These are phyloP conservation scores for Mycena venus DNA, from an alignment of 768 basidiomycete species.

Conservation along the genomic window DNA sequence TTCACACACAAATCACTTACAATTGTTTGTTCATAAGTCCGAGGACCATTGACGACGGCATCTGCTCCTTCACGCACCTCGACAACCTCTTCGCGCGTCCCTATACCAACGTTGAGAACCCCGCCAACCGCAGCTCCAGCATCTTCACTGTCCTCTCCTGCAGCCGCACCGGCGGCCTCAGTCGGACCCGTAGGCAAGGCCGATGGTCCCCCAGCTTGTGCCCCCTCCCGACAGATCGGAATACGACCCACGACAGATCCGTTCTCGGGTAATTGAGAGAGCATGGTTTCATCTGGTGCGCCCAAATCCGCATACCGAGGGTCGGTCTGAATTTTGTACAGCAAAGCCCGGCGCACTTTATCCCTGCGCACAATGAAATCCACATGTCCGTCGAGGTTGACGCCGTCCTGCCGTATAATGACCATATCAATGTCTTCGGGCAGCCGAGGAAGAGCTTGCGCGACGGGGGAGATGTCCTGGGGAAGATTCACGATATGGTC, in stretches of 20 bases:
- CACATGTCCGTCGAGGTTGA: constrained; percentile 1
- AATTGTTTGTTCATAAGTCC: constrained; percentile 15
- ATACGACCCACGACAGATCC: constrained; percentile 21
- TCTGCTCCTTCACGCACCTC: background rate
- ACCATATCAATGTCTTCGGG: too few relatives aligned
- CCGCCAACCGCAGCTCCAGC: background rate
- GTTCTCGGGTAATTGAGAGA: constrained; percentile 20
- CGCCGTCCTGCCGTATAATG: constrained; percentile 6
- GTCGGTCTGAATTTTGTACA: constrained; percentile 26
- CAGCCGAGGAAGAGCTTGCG: too few relatives aligned
- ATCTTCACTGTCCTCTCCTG: background rate
- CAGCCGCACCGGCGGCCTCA: background rate
- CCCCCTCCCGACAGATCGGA: constrained; percentile 13
- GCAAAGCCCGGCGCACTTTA: constrained; percentile 15
- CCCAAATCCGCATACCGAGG: constrained; percentile 12
- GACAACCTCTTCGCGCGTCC: background rate
- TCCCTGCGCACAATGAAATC: background rate
- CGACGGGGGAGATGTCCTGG: too few relatives aligned
- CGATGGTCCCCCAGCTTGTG: too few relatives aligned
- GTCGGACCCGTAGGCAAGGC: constrained; percentile 9
- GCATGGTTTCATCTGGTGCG: too few relatives aligned
- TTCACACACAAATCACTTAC: background rate
- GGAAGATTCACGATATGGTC: background rate
- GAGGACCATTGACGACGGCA: background rate
- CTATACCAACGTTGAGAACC: constrained; percentile 10